Conservation (phyloP, 306 rosid species). For the Sphenostylis stenocarpa region DNA sequence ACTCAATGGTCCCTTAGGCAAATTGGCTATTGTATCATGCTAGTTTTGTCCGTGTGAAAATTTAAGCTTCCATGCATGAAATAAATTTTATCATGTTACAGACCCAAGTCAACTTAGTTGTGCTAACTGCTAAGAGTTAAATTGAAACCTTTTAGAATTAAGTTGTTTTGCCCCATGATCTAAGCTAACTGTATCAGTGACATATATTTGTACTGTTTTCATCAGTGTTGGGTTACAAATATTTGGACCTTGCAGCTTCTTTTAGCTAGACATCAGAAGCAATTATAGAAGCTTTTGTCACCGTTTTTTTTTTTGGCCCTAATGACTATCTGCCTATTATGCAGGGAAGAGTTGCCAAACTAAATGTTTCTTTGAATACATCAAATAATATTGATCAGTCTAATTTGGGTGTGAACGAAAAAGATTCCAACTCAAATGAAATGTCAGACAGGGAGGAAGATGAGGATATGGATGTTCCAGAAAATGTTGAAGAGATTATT, state of each 20-base stretch:
- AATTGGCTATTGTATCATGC: conserved; percentile 8
- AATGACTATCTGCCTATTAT: conserved; percentile 33
- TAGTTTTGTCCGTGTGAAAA: conserved; percentile 10
- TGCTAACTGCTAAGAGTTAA: neutral
- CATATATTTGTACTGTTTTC: conserved; percentile 5
- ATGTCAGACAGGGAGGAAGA: conserved; percentile 50
- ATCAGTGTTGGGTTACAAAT: neutral
- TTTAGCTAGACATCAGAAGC: conserved; percentile 18
- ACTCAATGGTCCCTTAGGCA: conserved; percentile 7
- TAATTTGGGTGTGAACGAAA: conserved; percentile 37
- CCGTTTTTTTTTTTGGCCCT: conserved; percentile 38
- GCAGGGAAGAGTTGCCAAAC: conserved; percentile 75
- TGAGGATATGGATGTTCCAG: conserved; percentile 94
- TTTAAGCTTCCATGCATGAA: conserved; percentile 16
- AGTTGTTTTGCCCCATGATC: conserved; percentile 16
- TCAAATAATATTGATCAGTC: conserved; percentile 42
- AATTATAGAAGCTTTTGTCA: conserved; percentile 31
- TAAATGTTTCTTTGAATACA: conserved; percentile 54
- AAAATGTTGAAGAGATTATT: conserved; percentile 90
- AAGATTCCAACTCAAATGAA: conserved; percentile 37
- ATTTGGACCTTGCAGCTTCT: conserved; percentile 1
- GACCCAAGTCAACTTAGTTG: conserved; percentile 21
- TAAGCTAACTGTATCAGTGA: neutral
- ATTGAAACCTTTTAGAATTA: conserved; percentile 7
- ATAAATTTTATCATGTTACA: conserved; percentile 8